A percentile compares a stretch with the other conserved stretches of the same genome.
Evolutionary conservation across 768 basidiomycete genomes (phyloP).

Genomic region (Agrocybe praecox): DNA sequence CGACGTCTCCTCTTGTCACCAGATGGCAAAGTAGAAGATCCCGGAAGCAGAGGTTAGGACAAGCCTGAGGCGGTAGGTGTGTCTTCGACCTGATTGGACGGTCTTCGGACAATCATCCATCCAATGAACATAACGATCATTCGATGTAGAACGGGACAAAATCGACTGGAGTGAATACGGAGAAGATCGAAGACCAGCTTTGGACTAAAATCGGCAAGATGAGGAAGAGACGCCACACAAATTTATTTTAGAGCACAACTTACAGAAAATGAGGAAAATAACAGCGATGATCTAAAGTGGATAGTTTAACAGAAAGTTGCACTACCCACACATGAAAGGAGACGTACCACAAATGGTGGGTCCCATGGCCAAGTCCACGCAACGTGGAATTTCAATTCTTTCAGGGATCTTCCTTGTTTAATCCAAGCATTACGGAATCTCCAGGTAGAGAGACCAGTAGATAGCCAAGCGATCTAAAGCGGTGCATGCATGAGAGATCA

Average conservation of each 20-base stretch:
- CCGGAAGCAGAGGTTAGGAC: neutral
- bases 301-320: neutral
- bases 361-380: constrained; percentile 87
- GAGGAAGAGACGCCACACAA: neutral
- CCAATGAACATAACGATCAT: constrained; percentile 66
- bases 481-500: neutral
- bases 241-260: neutral
- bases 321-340: constrained; percentile 1
- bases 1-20: constrained; percentile 19
- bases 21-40: neutral
- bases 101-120: constrained; percentile 51
- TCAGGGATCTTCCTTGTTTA: constrained; percentile 63
- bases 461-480: constrained; percentile 80
- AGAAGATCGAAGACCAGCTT: constrained; percentile 84
- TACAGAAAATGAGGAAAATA: constrained; percentile 33
- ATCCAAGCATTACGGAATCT: constrained; percentile 82
- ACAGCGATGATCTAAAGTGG: constrained; percentile 51
- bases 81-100: neutral
- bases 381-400: constrained; percentile 76
- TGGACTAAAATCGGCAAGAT: constrained; percentile 59
- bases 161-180: constrained; percentile 61
- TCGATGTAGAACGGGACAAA: constrained; percentile 84
- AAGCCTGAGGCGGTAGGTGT: neutral
- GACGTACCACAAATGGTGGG: constrained; percentile 73
- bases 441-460: constrained; percentile 84